These are phyloP conservation scores for Auriculariales sp. DNA, from an alignment of 768 basidiomycete species.

Conservation along the genomic window DNA sequence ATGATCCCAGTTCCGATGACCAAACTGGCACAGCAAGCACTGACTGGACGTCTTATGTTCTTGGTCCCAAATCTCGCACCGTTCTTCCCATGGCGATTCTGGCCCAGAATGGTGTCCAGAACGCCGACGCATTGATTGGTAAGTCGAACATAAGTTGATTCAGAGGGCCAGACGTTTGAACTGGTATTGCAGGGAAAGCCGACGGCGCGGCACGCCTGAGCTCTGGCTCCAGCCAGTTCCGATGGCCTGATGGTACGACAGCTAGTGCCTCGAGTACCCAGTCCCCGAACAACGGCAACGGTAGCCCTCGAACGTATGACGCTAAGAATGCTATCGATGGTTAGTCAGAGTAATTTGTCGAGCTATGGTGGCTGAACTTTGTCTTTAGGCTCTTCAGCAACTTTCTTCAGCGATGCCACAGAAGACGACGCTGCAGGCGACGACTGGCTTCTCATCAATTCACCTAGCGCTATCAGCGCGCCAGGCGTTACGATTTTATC, in stretches of 20 bases:
- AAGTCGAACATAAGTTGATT: too few relatives aligned
- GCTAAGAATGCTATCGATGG: not conserved
- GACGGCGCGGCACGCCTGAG: not conserved
- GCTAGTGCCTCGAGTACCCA: not conserved
- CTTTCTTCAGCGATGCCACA: not conserved
- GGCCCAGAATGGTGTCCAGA: not conserved
- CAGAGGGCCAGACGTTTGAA: too few relatives aligned
- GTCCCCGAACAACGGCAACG: not conserved
- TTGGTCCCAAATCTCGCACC: not conserved
- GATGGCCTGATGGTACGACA: not conserved
- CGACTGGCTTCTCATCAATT: not conserved
- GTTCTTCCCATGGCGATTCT: not conserved
- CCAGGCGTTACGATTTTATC: not conserved
- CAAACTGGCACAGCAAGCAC: too few relatives aligned
- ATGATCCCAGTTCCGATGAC: too few relatives aligned
- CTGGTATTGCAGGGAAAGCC: too few relatives aligned
- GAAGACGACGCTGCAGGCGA: not conserved
- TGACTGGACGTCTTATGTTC: not conserved
- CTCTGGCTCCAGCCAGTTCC: not conserved
- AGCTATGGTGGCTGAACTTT: not conserved
- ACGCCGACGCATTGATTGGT: not conserved
- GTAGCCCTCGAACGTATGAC: not conserved
- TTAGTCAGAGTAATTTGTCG: not conserved
- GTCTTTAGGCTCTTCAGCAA: not conserved
- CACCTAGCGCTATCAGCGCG: not conserved